Evolutionary conservation across 805 yeast genomes (phyloP), one percentile per base, ranked within the genome.

Genomic region (Zygoascus biomembranicola): DNA sequence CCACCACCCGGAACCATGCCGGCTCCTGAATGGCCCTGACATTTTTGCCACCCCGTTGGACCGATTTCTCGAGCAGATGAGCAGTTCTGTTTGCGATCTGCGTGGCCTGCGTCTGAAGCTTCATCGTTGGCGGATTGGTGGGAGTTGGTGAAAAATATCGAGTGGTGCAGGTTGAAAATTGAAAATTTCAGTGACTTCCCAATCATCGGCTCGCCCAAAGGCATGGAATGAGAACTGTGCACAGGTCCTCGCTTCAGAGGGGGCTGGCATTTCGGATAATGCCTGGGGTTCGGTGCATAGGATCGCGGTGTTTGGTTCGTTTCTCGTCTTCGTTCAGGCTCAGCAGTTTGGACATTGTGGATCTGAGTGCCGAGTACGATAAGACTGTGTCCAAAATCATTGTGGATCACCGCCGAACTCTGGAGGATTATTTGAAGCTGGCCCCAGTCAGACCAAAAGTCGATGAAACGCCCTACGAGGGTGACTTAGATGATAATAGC

Each of bases 1-100:
- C 87, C 14, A 94, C 89, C 5, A 87, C 92, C 58, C 84, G 82
- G 69, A 77, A 89, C 99, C 98, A 94, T 1, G 84, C 84, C 1
- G 99, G 99, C 63, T 85, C 84, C 32, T 77, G 70, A 32, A 69
- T 74, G 47, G 89, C 75, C 23, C 52, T 53, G 32, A 44, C 52
- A 18, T 43, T 26, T 16, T 41, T 43, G 16, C 43, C 59, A 45
- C 35, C 54, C 55, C 44, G 57, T 58, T 16, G 47, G 44, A 95
- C 92, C 0, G 87, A 77, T 16, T 46, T 46, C 61, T 75, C 76
- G 58, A 92, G 71, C 61, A 82, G 82, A 55, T 85, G 83, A 1
- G 96, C 84, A 0, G 96, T 87, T 63, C 90, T 80, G 68, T 86
- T 86, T 47, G 90, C 77, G 2, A 90, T 86, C 58, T 80, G 80